Evolutionary conservation across 75 land plant genomes (phyloP).

Genomic region (Pinus albicaulis): DNA sequence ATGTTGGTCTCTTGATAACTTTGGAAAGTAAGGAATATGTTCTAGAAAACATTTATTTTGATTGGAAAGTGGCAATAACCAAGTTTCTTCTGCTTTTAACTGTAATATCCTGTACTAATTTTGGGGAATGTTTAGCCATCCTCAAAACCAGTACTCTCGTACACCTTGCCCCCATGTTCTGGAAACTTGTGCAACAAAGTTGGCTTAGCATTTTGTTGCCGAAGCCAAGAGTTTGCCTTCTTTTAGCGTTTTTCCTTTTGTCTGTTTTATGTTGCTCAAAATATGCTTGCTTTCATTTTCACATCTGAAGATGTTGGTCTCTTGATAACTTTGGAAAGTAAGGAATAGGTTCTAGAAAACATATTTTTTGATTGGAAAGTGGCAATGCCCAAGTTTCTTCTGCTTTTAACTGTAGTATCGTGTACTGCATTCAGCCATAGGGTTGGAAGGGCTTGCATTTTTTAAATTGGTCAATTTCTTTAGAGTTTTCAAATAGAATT

Average conservation of each 20-base stretch:
- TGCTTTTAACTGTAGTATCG: background rate
- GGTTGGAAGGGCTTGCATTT: too few species aligned
- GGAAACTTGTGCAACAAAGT: too few species aligned
- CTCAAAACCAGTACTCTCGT: too few species aligned
- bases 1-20: background rate
- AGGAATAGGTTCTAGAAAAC: background rate
- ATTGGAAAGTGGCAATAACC: background rate
- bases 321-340: background rate
- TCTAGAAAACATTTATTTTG: background rate
- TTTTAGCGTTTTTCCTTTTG: background rate
- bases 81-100: background rate
- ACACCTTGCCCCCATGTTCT: too few species aligned
- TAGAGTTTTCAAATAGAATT: background rate
- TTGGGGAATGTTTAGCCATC: too few species aligned
- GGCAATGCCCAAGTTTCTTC: background rate
- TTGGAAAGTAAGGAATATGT: background rate
- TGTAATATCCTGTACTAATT: background rate
- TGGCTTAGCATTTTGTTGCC: background rate
- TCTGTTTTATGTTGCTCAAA: background rate
- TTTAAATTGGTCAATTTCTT: background rate
- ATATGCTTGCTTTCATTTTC: background rate
- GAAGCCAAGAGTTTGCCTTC: background rate
- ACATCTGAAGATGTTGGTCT: background rate
- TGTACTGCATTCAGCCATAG: background rate
- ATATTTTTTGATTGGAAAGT: background rate